phyloP scores from a whole-genome alignment of 768 basidiomycete genomes.

The Thelephora aurantiotincta region DNA sequence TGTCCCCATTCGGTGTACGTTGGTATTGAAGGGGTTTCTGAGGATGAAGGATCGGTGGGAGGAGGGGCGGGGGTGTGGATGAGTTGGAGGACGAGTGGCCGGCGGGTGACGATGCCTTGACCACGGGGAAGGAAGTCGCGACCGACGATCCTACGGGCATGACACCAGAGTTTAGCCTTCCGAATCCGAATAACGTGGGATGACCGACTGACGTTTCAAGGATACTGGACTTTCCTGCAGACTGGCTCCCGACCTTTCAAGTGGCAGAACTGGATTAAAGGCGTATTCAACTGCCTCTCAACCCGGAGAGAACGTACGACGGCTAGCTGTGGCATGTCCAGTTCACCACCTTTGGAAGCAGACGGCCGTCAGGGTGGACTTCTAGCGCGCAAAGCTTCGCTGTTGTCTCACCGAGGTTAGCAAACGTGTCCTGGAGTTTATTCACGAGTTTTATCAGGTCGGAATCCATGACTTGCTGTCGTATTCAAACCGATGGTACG shows the following conservation, averaged over 20 bases:
- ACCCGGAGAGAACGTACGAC: slow-evolving; percentile 42
- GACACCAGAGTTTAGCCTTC: too few relatives aligned
- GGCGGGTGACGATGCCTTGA: slow-evolving; percentile 88
- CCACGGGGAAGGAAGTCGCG: slow-evolving; percentile 82
- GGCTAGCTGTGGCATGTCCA: slow-evolving; percentile 86
- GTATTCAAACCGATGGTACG: too few relatives aligned
- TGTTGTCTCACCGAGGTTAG: slow-evolving; percentile 32
- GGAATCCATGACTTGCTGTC: slow-evolving; percentile 54
- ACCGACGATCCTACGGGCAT: slow-evolving; percentile 60
- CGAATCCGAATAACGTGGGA: not conserved
- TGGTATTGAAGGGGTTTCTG: slow-evolving; percentile 24
- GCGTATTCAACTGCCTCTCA: not conserved
- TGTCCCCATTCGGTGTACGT: slow-evolving; percentile 81
- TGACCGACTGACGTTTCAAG: slow-evolving; percentile 70
- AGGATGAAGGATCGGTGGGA: slow-evolving; percentile 5
- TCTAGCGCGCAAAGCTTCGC: not conserved
- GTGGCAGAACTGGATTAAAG: too few relatives aligned
- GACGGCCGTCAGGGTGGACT: slow-evolving; percentile 2
- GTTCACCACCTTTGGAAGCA: slow-evolving; percentile 52
- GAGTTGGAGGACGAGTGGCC: slow-evolving; percentile 91
- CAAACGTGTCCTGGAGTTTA: slow-evolving; percentile 88
- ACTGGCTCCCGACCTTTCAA: slow-evolving; percentile 84
- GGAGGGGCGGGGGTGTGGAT: slow-evolving; percentile 73
- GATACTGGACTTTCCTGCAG: slow-evolving; percentile 91
- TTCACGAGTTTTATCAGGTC: slow-evolving; percentile 92